Evolutionary conservation across 768 basidiomycete species (phyloP), one percentile per base, ranked within the genome.

Genomic region (Mycena latifolia): DNA sequence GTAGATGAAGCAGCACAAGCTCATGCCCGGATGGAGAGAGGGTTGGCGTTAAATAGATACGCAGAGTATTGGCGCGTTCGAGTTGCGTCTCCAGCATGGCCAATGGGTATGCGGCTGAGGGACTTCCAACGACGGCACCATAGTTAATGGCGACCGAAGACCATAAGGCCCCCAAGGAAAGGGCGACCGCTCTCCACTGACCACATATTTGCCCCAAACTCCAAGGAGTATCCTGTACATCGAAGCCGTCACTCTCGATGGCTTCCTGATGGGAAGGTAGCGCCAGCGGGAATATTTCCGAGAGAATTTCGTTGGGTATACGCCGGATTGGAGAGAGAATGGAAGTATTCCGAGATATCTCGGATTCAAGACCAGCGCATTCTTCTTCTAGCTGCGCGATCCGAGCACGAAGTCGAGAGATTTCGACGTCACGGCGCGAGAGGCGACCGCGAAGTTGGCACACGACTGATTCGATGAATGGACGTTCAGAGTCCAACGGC

Each of bases 191-290:
- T 55, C 41, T 20, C 55, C 55, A 55, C 0, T 20, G 39, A 5
- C 55, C 28, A 18, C 55, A 55, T 28, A 55, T 22, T 3, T 22
- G 55, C 3, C 27, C 39, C 43, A 56, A 33, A 17, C 10, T 31
- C 55, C 55, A 56, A 4, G 55, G 55, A 14, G 41, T 33, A 18
- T 29, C 55, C n/a, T 46, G 20, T 20, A 33, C 27, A 24, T 56
- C 29, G 29, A 56, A 27, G 10, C 10, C 2, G 11, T 17, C 3
- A 20, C 22, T 6, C 29, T 14, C 43, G 9, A 31, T 8, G 3
- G 24, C 41, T 2, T 43, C 41, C 29, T 14, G 14, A 9, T 46
- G 29, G 55, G 28, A 46, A 2, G 31, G 55, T 8, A 56, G 17
- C 0, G 55, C 43, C 43, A 29, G 18, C 18, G 14, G 2, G 29